Evolutionary conservation across 768 basidiomycete genomes (phyloP), one percentile per base, ranked within the genome.

Genomic region (Lyophyllum semitale): DNA sequence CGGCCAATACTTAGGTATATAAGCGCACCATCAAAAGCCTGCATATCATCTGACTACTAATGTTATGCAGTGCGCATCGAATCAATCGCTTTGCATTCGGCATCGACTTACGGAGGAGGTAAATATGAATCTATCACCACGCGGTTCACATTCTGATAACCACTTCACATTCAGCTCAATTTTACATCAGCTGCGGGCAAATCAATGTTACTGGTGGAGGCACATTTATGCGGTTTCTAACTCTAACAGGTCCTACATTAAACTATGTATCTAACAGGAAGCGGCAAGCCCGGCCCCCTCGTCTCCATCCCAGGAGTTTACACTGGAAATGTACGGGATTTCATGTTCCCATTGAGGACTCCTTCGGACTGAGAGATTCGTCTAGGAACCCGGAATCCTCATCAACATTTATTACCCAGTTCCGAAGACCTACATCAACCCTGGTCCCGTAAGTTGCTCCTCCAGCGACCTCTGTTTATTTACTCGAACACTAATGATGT

Each of bases 121-220:
- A 22, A 8, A 35, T 20, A 13, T 8, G 30, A 27, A 26, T 25
- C 25, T n/a, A 8, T 17, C 8, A 59, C 68, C 61, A 59, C 63
- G 43, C 57, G 61, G 18, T 37, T 17, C 11, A 22, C 6, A 22
- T n/a, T 26, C 25, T 27, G 37, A 38, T 18, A 18, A 38, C 9
- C 11, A 13, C 47, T 25, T 8, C 18, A 4, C 7, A 26, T 25
- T 8, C 42, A 70, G 70, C 68, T 17, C 70, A 70, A 62, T 71
- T 71, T 58, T 71, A 71, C 57, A 55, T 71, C 58, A 62, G 58
- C 43, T 77, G 77, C 51, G 76, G 66, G 1, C 77, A 78, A 54
- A 65, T 78, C 52, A 71, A 73, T 32, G 73, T 78, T 17, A 71
- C 71, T 12, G 70, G 70, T 27, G 76, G 77, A 40, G 77, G 76